Percentiles rank a stretch among this genome's conserved stretches.
Conservation (phyloP, 2,329 filamentous ascomycete genomes). For the Penicillium digitatum region DNA sequence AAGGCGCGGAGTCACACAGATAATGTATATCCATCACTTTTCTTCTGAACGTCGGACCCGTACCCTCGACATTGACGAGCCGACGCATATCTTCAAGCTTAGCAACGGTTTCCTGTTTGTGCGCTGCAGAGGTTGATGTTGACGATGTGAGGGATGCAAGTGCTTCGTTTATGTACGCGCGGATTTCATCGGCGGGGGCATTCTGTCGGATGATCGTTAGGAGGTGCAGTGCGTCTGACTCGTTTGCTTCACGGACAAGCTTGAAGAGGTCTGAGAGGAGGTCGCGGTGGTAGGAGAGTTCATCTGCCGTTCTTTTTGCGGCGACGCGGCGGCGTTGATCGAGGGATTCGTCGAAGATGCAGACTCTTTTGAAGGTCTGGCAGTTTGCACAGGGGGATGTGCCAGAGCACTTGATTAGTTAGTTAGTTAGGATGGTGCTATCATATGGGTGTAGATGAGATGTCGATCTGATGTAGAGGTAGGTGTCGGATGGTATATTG, state of each 20-base stretch:
- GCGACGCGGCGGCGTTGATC: slow-evolving; percentile 48
- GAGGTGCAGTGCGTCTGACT: slow-evolving; percentile 27
- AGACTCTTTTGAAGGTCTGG: slow-evolving; percentile 33
- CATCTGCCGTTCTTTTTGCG: slow-evolving; percentile 40
- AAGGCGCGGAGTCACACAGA: slow-evolving; percentile 36
- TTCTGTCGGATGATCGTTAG: slow-evolving; percentile 37
- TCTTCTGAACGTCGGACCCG: slow-evolving; percentile 31
- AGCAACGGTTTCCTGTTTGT: slow-evolving; percentile 18
- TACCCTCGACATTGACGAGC: slow-evolving; percentile 30
- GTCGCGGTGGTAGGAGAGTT: slow-evolving; percentile 39
- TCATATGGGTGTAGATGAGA: neutral
- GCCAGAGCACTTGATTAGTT: slow-evolving; percentile 35
- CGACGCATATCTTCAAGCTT: slow-evolving; percentile 30
- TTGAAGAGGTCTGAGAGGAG: slow-evolving; percentile 37
- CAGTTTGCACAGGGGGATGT: slow-evolving; percentile 40
- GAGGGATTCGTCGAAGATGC: slow-evolving; percentile 58
- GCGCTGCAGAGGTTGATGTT: neutral
- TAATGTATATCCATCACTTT: slow-evolving; percentile 44
- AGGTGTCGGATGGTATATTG: neutral
- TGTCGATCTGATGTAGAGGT: neutral
- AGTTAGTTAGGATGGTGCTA: neutral
- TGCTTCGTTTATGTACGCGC: slow-evolving; percentile 32
- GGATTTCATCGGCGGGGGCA: slow-evolving; percentile 35
- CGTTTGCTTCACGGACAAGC: slow-evolving; percentile 33
- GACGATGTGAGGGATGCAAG: slow-evolving; percentile 7